Evolutionary conservation across 306 rosid species (phyloP), one percentile per base, ranked within the genome.

Genomic region (Acacia melanoxylon): DNA sequence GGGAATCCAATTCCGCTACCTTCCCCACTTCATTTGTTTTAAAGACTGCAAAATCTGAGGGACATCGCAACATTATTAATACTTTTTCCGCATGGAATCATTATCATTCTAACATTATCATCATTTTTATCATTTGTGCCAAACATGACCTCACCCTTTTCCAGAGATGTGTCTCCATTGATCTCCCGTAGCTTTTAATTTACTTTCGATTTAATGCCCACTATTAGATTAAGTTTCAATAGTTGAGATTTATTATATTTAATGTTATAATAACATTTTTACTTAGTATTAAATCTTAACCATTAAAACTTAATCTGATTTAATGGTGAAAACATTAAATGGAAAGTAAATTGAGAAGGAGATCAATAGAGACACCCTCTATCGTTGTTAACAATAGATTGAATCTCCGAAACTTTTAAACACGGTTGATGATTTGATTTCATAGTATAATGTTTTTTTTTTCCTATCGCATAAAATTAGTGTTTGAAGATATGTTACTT

Each of bases 121-220:
- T 11, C 41, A 37, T 19, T 6, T 7, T 20, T 19, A 7, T 20
- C 61, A 20, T 5, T 20, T 1, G 2, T 19, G 20, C 7, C 11
- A 54, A 20, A 20, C 24, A 20, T 54, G 61, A 11, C 61, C 25
- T 54, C 11, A 54, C 12, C 24, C 25, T 54, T 37, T 37, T 1
- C 1, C 1, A 37, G 8, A 37, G 41, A 37, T 0, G 41, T 37
- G 41, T 37, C 8, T 37, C 8, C 0, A 0, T 37, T 37, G 1
- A 6, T 37, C 8, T 37, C 41, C n/a, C n/a, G n/a, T n/a, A n/a
- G 0, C 0, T 37, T 1, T 6, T 1, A 0, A 37, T 37, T 37
- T 37, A 37, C 1, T 37, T 37, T 37, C 6, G 0, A 37, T 37
- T 37, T 6, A 37, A 37, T 1, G 8, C 0, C 8, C 1, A 37